Evolutionary conservation across 305 asterid genomes (phyloP), one percentile per base, ranked within the genome.

Genomic region (Solanum aculeatissimum): DNA sequence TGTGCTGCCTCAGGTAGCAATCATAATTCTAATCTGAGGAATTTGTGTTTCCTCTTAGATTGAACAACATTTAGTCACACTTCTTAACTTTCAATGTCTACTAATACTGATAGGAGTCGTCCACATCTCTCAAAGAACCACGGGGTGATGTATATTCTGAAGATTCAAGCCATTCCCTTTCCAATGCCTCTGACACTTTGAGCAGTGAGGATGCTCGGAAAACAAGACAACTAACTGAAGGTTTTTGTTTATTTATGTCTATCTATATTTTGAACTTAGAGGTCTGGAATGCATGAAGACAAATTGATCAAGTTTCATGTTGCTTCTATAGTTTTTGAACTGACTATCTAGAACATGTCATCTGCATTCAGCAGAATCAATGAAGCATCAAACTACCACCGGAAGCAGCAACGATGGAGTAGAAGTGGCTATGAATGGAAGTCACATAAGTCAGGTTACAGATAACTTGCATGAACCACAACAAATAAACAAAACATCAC

Each of bases 1-100:
- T 92, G 92, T 92, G 86, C 87, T 96, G 71, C 98, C 98, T 68
- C 99, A 92, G 94, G 99, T 96, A 81, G 88, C 78, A 42, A 78
- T 86, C 79, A 82, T 75, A 69, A n/a, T 86, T 65, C 43, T 51
- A 58, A 79, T 83, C 15, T 86, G 43, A 29, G 77, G 84, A 42
- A 42, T 27, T 49, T 77, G 27, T 51, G 9, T 10, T 75, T 74
- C 25, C 63, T 77, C 45, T 75, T 49, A 51, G n/a, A 78, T 78
- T 53, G n/a, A 32, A 29, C 32, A 29, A 32, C 55, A 25, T 3
- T 84, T 86, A 29, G 58, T 85, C 72, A 65, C 55, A 90, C 83
- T 87, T 82, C 84, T 82, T 82, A 62, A 57, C 63, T 9, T 74
- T 65, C 71, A 85, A 79, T 53, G 60, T 86, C 72, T 69, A 49